Conservation (phyloP, 2,329 filamentous ascomycete species). For the Cladosporium halotolerans region DNA sequence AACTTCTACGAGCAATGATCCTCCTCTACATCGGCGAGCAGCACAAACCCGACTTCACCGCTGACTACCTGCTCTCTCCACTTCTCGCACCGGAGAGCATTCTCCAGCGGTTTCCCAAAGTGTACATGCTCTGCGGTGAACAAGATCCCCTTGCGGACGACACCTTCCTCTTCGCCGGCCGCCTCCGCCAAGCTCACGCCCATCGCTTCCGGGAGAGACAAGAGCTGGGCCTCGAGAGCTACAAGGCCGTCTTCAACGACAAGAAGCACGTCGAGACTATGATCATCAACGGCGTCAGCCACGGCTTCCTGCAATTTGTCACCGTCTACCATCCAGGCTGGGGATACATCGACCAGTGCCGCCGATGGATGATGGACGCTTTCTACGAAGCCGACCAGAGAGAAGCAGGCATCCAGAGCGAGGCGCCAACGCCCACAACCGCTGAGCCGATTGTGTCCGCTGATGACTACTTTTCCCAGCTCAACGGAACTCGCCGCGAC, state of each 20-base stretch:
- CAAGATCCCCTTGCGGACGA: constrained; percentile 93
- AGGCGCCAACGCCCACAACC: constrained; percentile 18
- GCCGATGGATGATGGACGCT: constrained; percentile 73
- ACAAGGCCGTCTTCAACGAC: constrained; percentile 54
- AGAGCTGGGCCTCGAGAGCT: constrained; percentile 49
- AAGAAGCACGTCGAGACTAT: constrained; percentile 64
- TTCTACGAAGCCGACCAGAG: constrained; percentile 50
- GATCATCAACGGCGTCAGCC: constrained; percentile 80
- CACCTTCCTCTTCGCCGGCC: constrained; percentile 89
- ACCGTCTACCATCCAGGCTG: constrained; percentile 82
- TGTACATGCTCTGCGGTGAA: constrained; percentile 89
- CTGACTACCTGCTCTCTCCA: constrained; percentile 85
- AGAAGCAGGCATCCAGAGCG: constrained; percentile 15
- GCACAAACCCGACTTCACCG: constrained; percentile 84
- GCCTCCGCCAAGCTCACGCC: constrained; percentile 71
- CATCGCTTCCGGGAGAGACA: constrained; percentile 50
- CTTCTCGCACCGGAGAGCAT: constrained; percentile 81
- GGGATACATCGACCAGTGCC: constrained; percentile 75
- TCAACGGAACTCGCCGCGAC: constrained; percentile 5
- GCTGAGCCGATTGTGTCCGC: constrained; percentile 15
- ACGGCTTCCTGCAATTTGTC: constrained; percentile 92
- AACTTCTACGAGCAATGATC: constrained; percentile 99
- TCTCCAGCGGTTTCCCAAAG: constrained; percentile 83
- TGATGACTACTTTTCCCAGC: constrained; percentile 21
- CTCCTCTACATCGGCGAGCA: constrained; percentile 94